Evolutionary conservation across 2,329 filamentous ascomycete genomes (phyloP), one percentile per base, ranked within the genome.

Genomic region (Chaetomium globosum): DNA sequence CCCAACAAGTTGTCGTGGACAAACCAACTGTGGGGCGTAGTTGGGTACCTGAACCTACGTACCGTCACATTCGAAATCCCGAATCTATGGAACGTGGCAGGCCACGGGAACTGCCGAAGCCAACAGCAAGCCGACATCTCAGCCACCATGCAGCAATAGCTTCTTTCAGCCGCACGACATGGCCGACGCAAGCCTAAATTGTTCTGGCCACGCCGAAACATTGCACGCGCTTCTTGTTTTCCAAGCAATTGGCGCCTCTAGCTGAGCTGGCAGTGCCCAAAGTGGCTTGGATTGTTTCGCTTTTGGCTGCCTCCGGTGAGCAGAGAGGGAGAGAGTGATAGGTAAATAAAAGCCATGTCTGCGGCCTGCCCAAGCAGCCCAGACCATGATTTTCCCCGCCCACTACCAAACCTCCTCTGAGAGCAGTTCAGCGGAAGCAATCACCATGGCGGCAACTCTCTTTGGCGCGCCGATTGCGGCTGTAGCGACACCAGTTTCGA

Each of bases 141-240:
- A 39, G 53, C 54, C 54, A 56, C 55, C 23, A 48, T 39, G n/a
- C 16, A 19, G 16, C 39, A 43, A 43, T 43, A 39, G 36, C 36
- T 6, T 23, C 23, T 12, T 36, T 56, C 59, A 62, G 53, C 59
- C 54, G 64, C 43, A 60, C 30, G 30, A n/a, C 21, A 57, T 30
- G 23, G 55, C 21, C 21, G 21, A 43, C 5, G 16, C 48, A 19
- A 59, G 52, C 28, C 55, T 26, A 61, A 36, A 55, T 48, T 39
- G 12, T 9, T 26, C 21, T 54, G 2, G 16, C n/a, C 36, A 36
- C 31, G 26, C 55, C 54, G 59, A 62, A 48, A 48, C 49, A 36
- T 21, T 51, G 49, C 48, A 30, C 30, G 4, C 31, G 26, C 2
- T 33, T 13, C n/a, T 13, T 13, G 46, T n/a, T 26, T 52, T 39